Base-by-base conservation (phyloP, 306 rosid genomes). In the Vigna mungo region DNA sequence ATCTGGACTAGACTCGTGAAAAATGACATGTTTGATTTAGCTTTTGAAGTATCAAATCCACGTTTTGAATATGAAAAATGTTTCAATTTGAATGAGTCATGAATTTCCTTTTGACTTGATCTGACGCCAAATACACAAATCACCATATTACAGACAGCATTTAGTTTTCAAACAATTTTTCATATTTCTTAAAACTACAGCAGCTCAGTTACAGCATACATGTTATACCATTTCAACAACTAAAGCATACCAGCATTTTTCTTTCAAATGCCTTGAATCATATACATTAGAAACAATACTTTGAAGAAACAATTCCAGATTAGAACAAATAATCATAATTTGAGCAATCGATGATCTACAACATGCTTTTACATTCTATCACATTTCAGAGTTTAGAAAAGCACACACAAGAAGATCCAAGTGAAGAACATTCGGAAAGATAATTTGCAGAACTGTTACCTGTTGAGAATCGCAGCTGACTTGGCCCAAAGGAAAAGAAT, bases 401-500 rank as follows among this genome's bases (percentile, higher is more conserved):
- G 23, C 39, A 73, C 37, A 75, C 3, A 5, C 25, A 70, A 76
- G 68, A 72, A 72, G 67, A 81, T 66, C 56, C 51, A 55, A 75
- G 34, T 62, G 37, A 68, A 80, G 49, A 55, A 68, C 44, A 81
- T 46, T 59, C 52, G 72, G 58, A 78, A 51, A 44, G 32, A 82
- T 17, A 27, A 54, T 4, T 54, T 53, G 15, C 11, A 34, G 9
- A 55, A 51, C 2, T 43, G 16, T 64, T 86, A 96, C 99, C 99
- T 79, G 56, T 93, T 96, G 46, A 96, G 98, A 92, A 92, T 89
- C 74, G 97, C 92, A 0, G 99, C 99, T 55, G 99, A 89, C 87
- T 89, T 96, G 67, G 99, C 96, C 99, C 99, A 96, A 48, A 93
- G 89, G 81, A 91, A 96, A 81, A 96, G 91, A 83, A 92, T 91